Base-by-base conservation (phyloP, 805 yeast species). In the Komagataella ulmi region DNA sequence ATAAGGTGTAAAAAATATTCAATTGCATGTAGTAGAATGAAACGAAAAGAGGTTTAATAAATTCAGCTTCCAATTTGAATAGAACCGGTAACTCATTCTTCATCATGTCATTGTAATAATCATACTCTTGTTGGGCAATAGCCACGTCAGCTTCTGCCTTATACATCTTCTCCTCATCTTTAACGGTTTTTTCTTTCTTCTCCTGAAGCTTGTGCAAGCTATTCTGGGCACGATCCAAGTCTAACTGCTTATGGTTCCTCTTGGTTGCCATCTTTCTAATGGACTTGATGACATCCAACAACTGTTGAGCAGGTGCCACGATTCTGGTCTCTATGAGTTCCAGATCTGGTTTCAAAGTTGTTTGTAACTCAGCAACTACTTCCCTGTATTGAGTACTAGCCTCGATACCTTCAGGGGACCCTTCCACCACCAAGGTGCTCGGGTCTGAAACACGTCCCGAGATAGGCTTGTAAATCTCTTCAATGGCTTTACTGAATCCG, bases 11-110 rank as follows among this genome's bases (percentile, higher is more conserved):
- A 68, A 90, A 93, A 53, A 93, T 88, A 72, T 93, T 93, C 73
- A 93, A 78, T 72, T 93, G 99, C 98, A 93, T 93, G 75, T 81
- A 93, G 70, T 93, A 93, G 67, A 93, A 83, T 52, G 95, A 84
- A 60, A 91, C 93, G 70, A 93, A 93, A 60, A 93, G 73, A 17
- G 99, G 99, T 63, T 82, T 84, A 64, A 93, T 90, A 64, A 93
- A 88, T 61, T 89, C 93, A 3, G 89, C 86, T 67, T 93, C 97
- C 68, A 93, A 74, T 60, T 79, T 80, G 68, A 93, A 93, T 64
- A 93, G 72, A 47, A 85, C 70, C 19, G 99, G 99, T 54, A 93
- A 73, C 67, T 93, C 98, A 44, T 75, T 79, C 70, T 90, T 91
- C 68, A 95, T 75, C 88, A 93, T 81, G 56, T 93, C 95, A 68